Evolutionary conservation across 2,329 filamentous ascomycete genomes (phyloP).

Genomic region (Colletotrichum incanum): DNA sequence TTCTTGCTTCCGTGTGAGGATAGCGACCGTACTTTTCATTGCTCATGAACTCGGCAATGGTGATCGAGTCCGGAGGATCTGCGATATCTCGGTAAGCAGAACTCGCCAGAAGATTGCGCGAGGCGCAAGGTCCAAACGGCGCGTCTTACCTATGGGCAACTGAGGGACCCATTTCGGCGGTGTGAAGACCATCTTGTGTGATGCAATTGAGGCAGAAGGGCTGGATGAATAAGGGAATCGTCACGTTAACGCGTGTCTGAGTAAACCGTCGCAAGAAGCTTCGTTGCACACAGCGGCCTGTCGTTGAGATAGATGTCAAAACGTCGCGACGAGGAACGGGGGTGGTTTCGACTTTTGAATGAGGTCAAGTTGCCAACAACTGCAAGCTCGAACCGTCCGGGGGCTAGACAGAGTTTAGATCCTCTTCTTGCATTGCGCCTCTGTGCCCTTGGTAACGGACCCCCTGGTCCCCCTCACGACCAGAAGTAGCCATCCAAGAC

Average conservation of each 20-base stretch:
- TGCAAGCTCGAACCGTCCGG: slow-evolving; percentile 23
- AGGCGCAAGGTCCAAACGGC: background rate
- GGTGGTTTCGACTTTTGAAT: slow-evolving; percentile 33
- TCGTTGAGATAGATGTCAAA: slow-evolving; percentile 12
- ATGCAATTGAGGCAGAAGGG: background rate
- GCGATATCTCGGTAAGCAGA: slow-evolving; percentile 34
- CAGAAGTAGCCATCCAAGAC: slow-evolving; percentile 28
- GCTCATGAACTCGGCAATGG: slow-evolving; percentile 83
- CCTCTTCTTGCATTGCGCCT: slow-evolving; percentile 29
- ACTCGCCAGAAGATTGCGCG: slow-evolving; percentile 9
- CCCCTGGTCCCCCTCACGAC: slow-evolving; percentile 12
- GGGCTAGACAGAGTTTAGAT: slow-evolving; percentile 34
- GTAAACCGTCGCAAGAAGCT: background rate
- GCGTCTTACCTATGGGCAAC: slow-evolving; percentile 67
- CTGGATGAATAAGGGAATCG: background rate
- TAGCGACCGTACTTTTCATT: slow-evolving; percentile 79
- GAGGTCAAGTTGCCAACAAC: slow-evolving; percentile 21
- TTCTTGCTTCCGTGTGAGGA: slow-evolving; percentile 73
- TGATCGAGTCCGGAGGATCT: slow-evolving; percentile 80
- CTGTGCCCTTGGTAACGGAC: slow-evolving; percentile 33
- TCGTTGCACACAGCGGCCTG: slow-evolving; percentile 5
- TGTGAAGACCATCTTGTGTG: slow-evolving; percentile 66
- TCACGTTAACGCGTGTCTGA: background rate
- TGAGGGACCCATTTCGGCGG: slow-evolving; percentile 74
- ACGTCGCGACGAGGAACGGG: slow-evolving; percentile 1